Conservation (phyloP, 1,139 yeast species). For the Blastobotrys indianensis region DNA sequence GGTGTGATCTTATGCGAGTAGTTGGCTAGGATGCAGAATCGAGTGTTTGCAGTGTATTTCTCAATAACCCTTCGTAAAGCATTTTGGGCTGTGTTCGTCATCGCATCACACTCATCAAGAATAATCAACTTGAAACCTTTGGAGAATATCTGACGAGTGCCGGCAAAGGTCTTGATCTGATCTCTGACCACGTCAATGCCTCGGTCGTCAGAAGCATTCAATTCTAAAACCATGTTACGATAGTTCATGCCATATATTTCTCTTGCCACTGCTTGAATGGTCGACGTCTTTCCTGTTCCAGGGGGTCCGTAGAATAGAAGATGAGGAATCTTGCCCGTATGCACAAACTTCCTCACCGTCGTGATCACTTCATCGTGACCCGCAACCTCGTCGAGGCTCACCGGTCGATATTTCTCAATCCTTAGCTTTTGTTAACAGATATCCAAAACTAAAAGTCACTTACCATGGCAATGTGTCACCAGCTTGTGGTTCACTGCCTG, state of each 20-base stretch:
- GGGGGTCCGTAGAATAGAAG: slow-evolving; percentile 94
- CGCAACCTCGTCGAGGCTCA: slow-evolving; percentile 72
- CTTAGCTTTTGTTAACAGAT: slow-evolving; percentile 23
- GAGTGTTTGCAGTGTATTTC: slow-evolving; percentile 86
- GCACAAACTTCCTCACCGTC: slow-evolving; percentile 76
- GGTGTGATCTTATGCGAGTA: slow-evolving; percentile 95
- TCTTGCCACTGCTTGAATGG: slow-evolving; percentile 81
- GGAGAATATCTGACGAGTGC: slow-evolving; percentile 84
- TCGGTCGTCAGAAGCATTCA: slow-evolving; percentile 82
- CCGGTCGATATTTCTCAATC: slow-evolving; percentile 97
- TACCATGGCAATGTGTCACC: too few species aligned
- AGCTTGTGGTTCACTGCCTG: too few species aligned
- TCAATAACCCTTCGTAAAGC: slow-evolving; percentile 89
- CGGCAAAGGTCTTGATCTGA: slow-evolving; percentile 78
- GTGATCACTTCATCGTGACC: slow-evolving; percentile 86
- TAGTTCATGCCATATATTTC: slow-evolving; percentile 87
- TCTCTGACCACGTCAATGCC: slow-evolving; percentile 84
- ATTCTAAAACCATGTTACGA: slow-evolving; percentile 82
- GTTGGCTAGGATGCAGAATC: slow-evolving; percentile 94
- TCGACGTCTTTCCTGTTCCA: slow-evolving; percentile 95
- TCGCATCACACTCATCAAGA: slow-evolving; percentile 97
- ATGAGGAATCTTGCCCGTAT: slow-evolving; percentile 72
- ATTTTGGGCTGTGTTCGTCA: slow-evolving; percentile 96
- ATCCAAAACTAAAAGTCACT: too few species aligned
- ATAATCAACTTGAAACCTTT: slow-evolving; percentile 82